These are phyloP conservation scores for Fusarium sarcochroum DNA, from an alignment of 2,329 filamentous ascomycete species.

Conservation along the genomic window DNA sequence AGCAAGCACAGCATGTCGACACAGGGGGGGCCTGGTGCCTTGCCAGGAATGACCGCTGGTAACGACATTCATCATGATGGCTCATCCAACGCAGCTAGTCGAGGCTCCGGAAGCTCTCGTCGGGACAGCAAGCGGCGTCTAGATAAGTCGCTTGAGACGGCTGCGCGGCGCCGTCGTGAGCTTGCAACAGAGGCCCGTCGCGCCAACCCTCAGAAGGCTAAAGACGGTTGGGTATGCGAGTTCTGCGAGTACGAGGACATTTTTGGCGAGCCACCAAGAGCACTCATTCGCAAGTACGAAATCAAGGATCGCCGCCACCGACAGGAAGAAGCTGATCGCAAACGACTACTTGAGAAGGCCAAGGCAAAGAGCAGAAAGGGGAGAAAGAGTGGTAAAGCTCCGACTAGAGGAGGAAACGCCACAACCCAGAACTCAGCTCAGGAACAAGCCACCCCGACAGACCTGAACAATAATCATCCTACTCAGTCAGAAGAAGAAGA, in stretches of 20 bases:
- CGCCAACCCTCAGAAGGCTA: conserved; percentile 76
- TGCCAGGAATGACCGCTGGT: conserved; percentile 30
- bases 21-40: conserved; percentile 30
- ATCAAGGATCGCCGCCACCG: conserved; percentile 91
- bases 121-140: conserved; percentile 75
- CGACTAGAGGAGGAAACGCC: conserved; percentile 48
- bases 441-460: conserved; percentile 39
- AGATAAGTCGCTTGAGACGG: conserved; percentile 78
- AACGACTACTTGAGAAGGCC: conserved; percentile 88
- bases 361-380: conserved; percentile 93
- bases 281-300: conserved; percentile 92
- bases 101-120: conserved; percentile 50
- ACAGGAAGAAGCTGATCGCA: conserved; percentile 87
- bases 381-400: conserved; percentile 79
- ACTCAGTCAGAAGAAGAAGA: conserved; percentile 57
- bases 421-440: conserved; percentile 43
- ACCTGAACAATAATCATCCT: conserved; percentile 52
- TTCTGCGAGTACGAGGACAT: conserved; percentile 99
- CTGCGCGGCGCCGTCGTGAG: conserved; percentile 82
- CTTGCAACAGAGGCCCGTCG: conserved; percentile 83
- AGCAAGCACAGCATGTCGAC: conserved; percentile 42
- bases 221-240: conserved; percentile 95
- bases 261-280: conserved; percentile 87
- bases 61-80: conserved; percentile 53
- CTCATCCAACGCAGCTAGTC: conserved; percentile 52